phyloP scores from a whole-genome alignment of 2,329 filamentous ascomycete species.

The Phaeophleospora eucalypticola region DNA sequence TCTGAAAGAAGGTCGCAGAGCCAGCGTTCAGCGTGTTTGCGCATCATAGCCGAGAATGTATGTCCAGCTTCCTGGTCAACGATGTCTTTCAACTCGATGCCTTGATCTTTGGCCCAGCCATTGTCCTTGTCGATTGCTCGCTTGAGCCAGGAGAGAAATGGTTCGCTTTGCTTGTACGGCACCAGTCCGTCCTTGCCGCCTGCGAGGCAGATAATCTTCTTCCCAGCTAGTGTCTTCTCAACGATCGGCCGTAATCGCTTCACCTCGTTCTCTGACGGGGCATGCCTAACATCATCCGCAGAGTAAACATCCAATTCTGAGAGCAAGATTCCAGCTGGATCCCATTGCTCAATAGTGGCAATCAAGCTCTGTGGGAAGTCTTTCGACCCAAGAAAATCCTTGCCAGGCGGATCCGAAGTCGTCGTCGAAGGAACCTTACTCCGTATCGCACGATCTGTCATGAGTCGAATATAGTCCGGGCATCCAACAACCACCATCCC shows the following conservation, averaged over 20 bases:
- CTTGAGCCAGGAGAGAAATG: slow-evolving; percentile 61
- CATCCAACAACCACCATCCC: slow-evolving; percentile 81
- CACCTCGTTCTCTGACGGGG: slow-evolving; percentile 44
- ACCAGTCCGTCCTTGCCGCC: slow-evolving; percentile 69
- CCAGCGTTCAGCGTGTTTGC: slow-evolving; percentile 61
- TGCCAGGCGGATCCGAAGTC: slow-evolving; percentile 51
- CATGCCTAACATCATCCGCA: slow-evolving; percentile 28
- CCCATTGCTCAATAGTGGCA: slow-evolving; percentile 58
- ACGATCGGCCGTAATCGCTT: slow-evolving; percentile 36
- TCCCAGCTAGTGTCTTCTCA: slow-evolving; percentile 46
- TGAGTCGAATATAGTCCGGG: slow-evolving; percentile 78
- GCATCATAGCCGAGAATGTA: slow-evolving; percentile 64
- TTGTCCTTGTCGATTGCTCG: slow-evolving; percentile 41
- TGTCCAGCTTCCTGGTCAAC: slow-evolving; percentile 68
- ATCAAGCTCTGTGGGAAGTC: slow-evolving; percentile 73
- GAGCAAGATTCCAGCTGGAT: slow-evolving; percentile 73
- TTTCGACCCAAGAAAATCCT: slow-evolving; percentile 66
- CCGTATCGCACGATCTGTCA: slow-evolving; percentile 71
- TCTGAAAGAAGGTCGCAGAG: slow-evolving; percentile 44
- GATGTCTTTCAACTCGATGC: slow-evolving; percentile 58
- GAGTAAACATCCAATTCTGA: slow-evolving; percentile 32
- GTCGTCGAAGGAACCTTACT: slow-evolving; percentile 56
- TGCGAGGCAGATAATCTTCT: slow-evolving; percentile 61
- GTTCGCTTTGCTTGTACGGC: slow-evolving; percentile 58
- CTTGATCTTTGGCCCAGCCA: slow-evolving; percentile 53